Base-by-base conservation (phyloP, 2,329 filamentous ascomycete species). In the Penicillium griseofulvum region DNA sequence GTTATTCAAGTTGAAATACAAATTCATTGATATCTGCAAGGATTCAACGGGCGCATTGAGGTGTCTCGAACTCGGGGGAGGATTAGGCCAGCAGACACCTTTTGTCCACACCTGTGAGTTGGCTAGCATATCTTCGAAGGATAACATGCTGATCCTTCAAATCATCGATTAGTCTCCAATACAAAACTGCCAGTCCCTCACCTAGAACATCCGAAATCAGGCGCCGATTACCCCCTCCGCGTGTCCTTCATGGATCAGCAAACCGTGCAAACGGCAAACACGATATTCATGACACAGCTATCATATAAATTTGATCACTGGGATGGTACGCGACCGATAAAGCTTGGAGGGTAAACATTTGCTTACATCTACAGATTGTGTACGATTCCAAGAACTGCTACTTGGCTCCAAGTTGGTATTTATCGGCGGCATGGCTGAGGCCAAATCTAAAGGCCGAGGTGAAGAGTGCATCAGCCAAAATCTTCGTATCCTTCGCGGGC, bases 391-490 rank as follows among this genome's bases (percentile, higher is more conserved):
- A 52, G 74, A 77, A 55, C 52, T 72, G 3, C 58, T 77, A 2
- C 68, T 77, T 8, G 65, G 67, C 16, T 71, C 74, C 4, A 71
- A 71, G 49, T 61, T 77, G 29, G 54, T 74, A 24, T 74, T 76
- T 46, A 71, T 75, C 31, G 73, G 71, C 0, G 74, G 74, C 0
- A 74, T 77, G 49, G 74, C 74, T 1, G 73, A 76, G 52, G 74
- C 73, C 39, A 75, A 74, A 43, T 76, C 74, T 41, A 77, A 76
- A 56, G 74, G 74, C 9, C 72, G 74, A 8, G 74, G 74, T 0
- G 74, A 77, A 54, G 74, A 77, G 65, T 76, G 74, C 50, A 76
- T 77, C 63, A 76, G 73, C 47, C 74, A 77, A 59, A 77, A 77
- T 52, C 55, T 77, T 16, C 72, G 74, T 5, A 68, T 76, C 9